Conservation (phyloP, 257 asterid species). For the Rubia yunnanensis region DNA sequence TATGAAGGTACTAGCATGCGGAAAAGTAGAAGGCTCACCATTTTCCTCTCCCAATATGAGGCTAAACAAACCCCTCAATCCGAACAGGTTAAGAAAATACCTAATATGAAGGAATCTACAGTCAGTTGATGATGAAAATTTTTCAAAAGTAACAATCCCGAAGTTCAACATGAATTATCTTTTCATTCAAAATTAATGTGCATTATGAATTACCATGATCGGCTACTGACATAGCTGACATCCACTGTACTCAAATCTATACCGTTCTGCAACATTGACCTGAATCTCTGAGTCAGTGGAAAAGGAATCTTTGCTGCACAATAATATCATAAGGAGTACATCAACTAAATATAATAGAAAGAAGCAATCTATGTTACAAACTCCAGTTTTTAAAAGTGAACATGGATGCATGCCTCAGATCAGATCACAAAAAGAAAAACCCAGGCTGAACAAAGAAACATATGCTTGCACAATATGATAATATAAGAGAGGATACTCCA, state of each 20-base stretch:
- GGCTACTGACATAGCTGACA: constrained; percentile 96
- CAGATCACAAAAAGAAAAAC: background rate
- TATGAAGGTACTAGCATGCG: background rate
- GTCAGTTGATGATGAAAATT: constrained; percentile 3
- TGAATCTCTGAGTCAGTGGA: constrained; percentile 91
- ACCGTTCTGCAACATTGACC: constrained; percentile 90
- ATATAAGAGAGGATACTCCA: background rate
- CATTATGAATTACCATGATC: constrained; percentile 57
- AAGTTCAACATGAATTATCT: background rate
- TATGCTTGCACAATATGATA: background rate
- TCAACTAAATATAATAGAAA: constrained; percentile 9
- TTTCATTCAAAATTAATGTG: constrained; percentile 12
- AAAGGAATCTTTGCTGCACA: constrained; percentile 88
- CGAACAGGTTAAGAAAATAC: constrained; percentile 90
- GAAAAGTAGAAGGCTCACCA: constrained; percentile 39
- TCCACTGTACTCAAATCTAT: constrained; percentile 91
- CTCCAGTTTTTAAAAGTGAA: background rate
- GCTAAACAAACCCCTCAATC: constrained; percentile 86
- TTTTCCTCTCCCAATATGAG: constrained; percentile 94
- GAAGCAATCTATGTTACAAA: background rate
- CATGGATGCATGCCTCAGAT: background rate
- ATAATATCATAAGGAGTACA: constrained; percentile 5
- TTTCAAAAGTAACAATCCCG: background rate
- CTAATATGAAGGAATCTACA: constrained; percentile 25
- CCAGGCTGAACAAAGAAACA: background rate